Base-by-base conservation (phyloP, 345 rosid genomes). In the Carallia brachiata region DNA sequence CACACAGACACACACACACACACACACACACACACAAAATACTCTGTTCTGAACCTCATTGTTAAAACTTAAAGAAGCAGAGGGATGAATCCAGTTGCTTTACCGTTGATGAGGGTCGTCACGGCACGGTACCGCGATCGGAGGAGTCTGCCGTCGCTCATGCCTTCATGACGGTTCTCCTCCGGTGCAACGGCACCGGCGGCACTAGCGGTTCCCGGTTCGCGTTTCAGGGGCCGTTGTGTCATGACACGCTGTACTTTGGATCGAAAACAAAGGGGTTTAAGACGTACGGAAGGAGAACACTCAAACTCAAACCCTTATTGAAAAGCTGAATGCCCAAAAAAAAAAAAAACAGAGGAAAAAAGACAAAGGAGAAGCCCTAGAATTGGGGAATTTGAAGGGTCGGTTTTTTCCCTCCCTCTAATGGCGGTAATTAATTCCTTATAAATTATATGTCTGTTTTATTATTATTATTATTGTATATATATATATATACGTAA, bases 41-140 rank as follows among this genome's bases (percentile, higher is more conserved):
- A 40, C 48, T 9, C 15, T 40, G 48, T 10, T 40, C 48, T 40
- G 48, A 40, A 40, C 4, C 13, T 4, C 50, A 44, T 44, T 3
- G 50, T 44, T 44, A 44, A 44, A 44, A 44, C 50, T 13, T 44
- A 44, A 44, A 2, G 12, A 0, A 12, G 3, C 12, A 12, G 1
- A 44, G 10, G 2, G 6, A 37, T 8, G 3, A 44, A 44, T 40
- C 48, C 16, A 5, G 17, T 44, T 10, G 13, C 50, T 44, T 23
- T 79, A 81, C 85, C 88, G 15, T 6, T 61, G 39, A 79, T 77
- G 68, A 66, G 75, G 31, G 47, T 70, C 67, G 75, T 75, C 65
- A 81, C 75, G 60, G 78, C 79, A 64, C 61, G 82, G 66, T 84
- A 84, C 7, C 73, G 65, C 7, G 79, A 70, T 5, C 78, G 83